phyloP scores from a whole-genome alignment of 768 basidiomycete species.

The Hortiboletus flavorubellus region DNA sequence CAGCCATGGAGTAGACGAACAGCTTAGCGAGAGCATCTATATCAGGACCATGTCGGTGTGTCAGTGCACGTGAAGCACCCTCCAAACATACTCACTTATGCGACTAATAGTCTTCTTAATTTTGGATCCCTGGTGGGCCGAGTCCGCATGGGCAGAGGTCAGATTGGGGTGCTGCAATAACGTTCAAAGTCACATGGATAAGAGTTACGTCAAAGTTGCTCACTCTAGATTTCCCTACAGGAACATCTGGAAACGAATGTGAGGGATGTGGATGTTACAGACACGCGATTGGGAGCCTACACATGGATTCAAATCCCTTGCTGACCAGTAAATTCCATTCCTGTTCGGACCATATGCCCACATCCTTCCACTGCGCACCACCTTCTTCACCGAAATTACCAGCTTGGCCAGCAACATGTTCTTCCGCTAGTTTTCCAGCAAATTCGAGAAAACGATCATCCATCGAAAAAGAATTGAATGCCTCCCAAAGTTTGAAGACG shows the following conservation, averaged over 20 bases:
- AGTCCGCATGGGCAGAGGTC: slow-evolving; percentile 71
- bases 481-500: slow-evolving; percentile 74
- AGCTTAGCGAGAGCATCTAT: slow-evolving; percentile 77
- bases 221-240: slow-evolving; percentile 68
- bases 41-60: not conserved
- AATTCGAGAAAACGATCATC: slow-evolving; percentile 76
- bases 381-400: slow-evolving; percentile 55
- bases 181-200: not conserved
- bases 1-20: slow-evolving; percentile 84
- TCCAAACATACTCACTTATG: slow-evolving; percentile 40
- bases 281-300: slow-evolving; percentile 34
- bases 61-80: not conserved
- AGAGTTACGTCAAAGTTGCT: slow-evolving; percentile 8
- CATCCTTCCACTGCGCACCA: slow-evolving; percentile 67
- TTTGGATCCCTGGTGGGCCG: slow-evolving; percentile 52
- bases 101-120: slow-evolving; percentile 71
- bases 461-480: slow-evolving; percentile 68
- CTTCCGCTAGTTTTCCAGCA: slow-evolving; percentile 65
- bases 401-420: slow-evolving; percentile 61
- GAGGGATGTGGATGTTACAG: slow-evolving; percentile 37
- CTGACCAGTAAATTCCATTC: slow-evolving; percentile 83
- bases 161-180: slow-evolving; percentile 52
- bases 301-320: slow-evolving; percentile 80
- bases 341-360: slow-evolving; percentile 85
- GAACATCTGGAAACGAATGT: slow-evolving; percentile 14